Evolutionary conservation across 257 asterid species (phyloP), one percentile per base, ranked within the genome.

Genomic region (Solanum pennellii): DNA sequence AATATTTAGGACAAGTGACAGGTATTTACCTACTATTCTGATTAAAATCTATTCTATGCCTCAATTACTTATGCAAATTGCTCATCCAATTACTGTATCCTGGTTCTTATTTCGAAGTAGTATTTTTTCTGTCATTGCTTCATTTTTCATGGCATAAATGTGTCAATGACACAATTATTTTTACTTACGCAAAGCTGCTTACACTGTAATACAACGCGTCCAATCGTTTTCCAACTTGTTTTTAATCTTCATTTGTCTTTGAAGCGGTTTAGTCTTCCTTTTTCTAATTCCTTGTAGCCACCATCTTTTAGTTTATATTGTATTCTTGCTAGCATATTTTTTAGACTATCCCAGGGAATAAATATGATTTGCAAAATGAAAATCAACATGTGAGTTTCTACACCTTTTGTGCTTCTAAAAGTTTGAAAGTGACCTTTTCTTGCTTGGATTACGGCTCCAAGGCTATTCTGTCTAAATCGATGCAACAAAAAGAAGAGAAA

Each of bases 1-100:
- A 52, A 84, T 97, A 68, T 97, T 97, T 90, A 93, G 99, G 93
- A 97, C 98, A 29, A 97, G 99, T 89, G 99, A 96, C 89, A 97
- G 99, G 99, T 97, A 96, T 80, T 85, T 45, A 27, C 52, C 33
- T 33, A 49, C 39, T 25, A 62, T 37, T 75, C 39, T 52, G 42
- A 44, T 65, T 18, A 3, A 35, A 84, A 41, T 60, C 27, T 65
- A 39, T 65, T 56, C 3, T 39, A 65, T 65, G 79, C 21, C 37
- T 65, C 76, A 84, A 44, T 65, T 41, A 44, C 56, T 83, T 60
- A 6, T 20, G 60, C 79, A n/a, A 37, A 37, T 65, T 39, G 42
- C 79, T 84, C 27, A 25, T 79, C 29, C 29, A 45, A 27, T 9
- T 45, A 80, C 84, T 47, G 42, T 29, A 9, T 9, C 37, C 1